phyloP scores from a whole-genome alignment of 805 yeast genomes.

The Metschnikowia lochheadii region DNA sequence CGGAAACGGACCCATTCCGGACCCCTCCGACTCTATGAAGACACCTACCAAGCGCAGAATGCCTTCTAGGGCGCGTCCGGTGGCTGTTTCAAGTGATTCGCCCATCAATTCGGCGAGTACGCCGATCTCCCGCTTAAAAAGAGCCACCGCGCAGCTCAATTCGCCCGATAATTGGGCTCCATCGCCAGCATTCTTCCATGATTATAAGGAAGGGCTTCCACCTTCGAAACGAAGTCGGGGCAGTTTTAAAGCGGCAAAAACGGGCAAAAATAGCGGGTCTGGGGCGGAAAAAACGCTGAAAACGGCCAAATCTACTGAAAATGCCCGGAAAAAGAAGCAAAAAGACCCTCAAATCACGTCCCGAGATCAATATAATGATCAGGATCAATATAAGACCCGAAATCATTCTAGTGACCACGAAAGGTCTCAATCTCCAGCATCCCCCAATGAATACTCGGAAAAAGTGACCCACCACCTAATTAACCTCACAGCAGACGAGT shows the following conservation, averaged over 20 bases:
- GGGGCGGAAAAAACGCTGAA: background rate
- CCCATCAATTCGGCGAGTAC: slow-evolving; percentile 15
- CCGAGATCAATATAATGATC: no score
- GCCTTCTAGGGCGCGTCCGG: background rate
- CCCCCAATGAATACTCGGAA: slow-evolving; percentile 19
- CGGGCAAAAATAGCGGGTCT: background rate
- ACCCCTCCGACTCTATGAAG: background rate
- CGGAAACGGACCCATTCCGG: background rate
- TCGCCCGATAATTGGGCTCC: slow-evolving; percentile 5
- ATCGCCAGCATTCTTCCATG: slow-evolving; percentile 1
- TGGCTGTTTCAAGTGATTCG: slow-evolving; percentile 1
- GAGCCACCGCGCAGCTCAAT: slow-evolving; percentile 12
- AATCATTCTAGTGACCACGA: no score
- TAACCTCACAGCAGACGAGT: slow-evolving; percentile 17
- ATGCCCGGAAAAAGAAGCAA: background rate
- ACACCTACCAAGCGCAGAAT: background rate
- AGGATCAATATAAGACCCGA: no score
- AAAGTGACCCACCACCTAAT: slow-evolving; percentile 28
- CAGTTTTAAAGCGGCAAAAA: background rate
- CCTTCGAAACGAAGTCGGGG: background rate
- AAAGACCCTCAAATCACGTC: background rate
- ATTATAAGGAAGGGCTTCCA: background rate
- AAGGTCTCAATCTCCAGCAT: background rate
- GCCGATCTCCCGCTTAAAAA: slow-evolving; percentile 15
- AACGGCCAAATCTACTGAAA: background rate